Conservation (phyloP, 768 basidiomycete species). For the Gelatoporia subvermispora region DNA sequence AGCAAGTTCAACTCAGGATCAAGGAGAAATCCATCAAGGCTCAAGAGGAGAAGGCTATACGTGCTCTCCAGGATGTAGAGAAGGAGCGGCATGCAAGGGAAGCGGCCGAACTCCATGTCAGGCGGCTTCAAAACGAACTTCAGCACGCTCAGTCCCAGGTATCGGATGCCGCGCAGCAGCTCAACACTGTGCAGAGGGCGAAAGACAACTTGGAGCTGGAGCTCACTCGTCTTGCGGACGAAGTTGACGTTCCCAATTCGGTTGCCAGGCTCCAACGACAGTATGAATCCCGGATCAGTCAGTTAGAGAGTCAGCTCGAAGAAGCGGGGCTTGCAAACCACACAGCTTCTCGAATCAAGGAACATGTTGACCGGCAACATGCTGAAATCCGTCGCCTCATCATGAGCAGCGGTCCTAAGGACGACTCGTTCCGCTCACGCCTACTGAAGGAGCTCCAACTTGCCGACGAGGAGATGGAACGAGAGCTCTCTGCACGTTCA, state of each 20-base stretch:
- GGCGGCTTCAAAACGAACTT: conserved; percentile 58
- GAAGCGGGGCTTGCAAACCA: conserved; percentile 48
- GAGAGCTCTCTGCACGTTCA: conserved; percentile 42
- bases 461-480: conserved; percentile 52
- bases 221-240: conserved; percentile 60
- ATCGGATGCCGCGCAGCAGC: conserved; percentile 49
- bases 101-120: conserved; percentile 56
- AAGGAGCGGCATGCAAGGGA: conserved; percentile 64
- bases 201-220: conserved; percentile 66
- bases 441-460: conserved; percentile 59
- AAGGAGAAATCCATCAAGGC: conserved; percentile 63
- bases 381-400: conserved; percentile 69
- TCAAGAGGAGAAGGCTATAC: conserved; percentile 56
- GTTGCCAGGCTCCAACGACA: conserved; percentile 58
- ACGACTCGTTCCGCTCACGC: conserved; percentile 56
- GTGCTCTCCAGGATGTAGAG: conserved; percentile 56
- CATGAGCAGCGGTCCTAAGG: conserved; percentile 49
- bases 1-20: conserved; percentile 56
- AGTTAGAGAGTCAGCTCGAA: conserved; percentile 57
- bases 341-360: conserved; percentile 51
- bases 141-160: conserved; percentile 50
- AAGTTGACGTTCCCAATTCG: conserved; percentile 47
- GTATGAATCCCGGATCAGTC: conserved; percentile 56
- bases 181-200: conserved; percentile 50
- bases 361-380: conserved; percentile 62